Evolutionary conservation across 2,329 filamentous ascomycete genomes (phyloP), one percentile per base, ranked within the genome.

Genomic region (Fusarium veterinarium): DNA sequence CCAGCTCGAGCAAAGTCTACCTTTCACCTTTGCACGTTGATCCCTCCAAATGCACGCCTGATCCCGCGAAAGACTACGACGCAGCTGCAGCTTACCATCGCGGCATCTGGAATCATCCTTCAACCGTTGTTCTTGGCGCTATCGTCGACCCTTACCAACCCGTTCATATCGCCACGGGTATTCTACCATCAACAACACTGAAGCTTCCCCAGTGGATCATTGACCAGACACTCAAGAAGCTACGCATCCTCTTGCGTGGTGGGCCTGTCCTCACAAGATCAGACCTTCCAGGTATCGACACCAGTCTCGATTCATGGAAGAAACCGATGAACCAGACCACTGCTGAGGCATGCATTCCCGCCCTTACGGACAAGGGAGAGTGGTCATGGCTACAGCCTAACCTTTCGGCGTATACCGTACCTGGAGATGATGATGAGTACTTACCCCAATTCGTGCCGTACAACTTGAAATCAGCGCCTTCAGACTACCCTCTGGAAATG

Each of bases 361-460:
- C 52, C 3, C 8, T 45, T 0, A 56, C 52, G 0, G 52, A 56
- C 3, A 45, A 56, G 52, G 52, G 52, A 2, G 52, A 56, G 12
- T 56, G 52, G 52, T 56, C 52, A 16, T 56, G 52, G 52, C 52
- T 56, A 11, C 52, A 56, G 28, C 38, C 52, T 16, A 56, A 31
- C 2, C 12, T 56, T 2, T 4, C 38, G 4, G 28, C 38, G 12
- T 56, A 56, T 33, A 31, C 37, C 0, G 0, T 31, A 1, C 52
- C 52, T 12, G 52, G 38, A 56, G 52, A 56, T 25, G 38, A 45
- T 5, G 52, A 56, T 20, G 52, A 56, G 52, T 45, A 45, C 12
- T 7, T 56, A 8, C 52, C 52, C 0, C 37, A 56, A 6, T 56
- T 56, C 2, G 52, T 56, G 0, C 52, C 52, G 0, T 56, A 33